Percentiles rank a stretch among this genome's conserved stretches.
Conservation (phyloP, 176 grass and related monocot species). For the Alloteropsis semialata region DNA sequence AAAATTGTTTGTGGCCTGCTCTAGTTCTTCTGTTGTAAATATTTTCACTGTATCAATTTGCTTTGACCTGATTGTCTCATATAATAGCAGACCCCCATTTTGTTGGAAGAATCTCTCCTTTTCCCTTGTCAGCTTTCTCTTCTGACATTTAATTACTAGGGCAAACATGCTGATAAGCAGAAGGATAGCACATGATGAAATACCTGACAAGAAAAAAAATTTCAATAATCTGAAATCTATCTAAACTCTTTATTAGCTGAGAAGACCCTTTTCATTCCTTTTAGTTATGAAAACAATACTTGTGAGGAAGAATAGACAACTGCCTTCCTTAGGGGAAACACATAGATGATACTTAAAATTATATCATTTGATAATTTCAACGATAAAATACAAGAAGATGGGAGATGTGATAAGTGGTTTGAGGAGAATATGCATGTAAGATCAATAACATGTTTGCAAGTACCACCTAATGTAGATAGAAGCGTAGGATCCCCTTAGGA, state of each 20-base stretch:
- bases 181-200: constrained; percentile 16
- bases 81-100: constrained; percentile 28
- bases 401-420: background rate
- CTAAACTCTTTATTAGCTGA: background rate
- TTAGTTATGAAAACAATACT: background rate
- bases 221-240: background rate
- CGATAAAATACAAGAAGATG: background rate
- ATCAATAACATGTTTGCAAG: background rate
- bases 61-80: constrained; percentile 32
- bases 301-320: background rate
- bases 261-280: background rate
- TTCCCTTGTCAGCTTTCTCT: constrained; percentile 36
- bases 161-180: constrained; percentile 27
- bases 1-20: constrained; percentile 28
- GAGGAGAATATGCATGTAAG: background rate
- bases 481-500: too few relatives aligned
- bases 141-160: constrained; percentile 26
- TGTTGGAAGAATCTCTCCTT: constrained; percentile 30
- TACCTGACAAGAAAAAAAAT: constrained; percentile 14
- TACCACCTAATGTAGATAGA: background rate
- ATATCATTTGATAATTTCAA: background rate
- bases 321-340: background rate
- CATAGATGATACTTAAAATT: background rate
- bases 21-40: constrained; percentile 25
- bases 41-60: constrained; percentile 28